phyloP scores from a whole-genome alignment of 169 alveolate species.

The Plasmodium gallinaceum region DNA sequence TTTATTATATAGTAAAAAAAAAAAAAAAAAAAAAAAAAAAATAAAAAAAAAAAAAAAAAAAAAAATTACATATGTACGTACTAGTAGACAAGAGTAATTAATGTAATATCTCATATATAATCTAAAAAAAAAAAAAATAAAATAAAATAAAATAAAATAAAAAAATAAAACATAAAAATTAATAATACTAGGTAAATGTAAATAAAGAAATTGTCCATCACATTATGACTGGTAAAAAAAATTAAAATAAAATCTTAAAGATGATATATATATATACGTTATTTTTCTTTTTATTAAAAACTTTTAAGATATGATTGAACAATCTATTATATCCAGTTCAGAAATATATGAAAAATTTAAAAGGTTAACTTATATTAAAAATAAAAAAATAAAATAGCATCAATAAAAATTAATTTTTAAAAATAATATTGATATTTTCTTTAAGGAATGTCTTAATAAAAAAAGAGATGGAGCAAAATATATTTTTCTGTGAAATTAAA shows the following conservation, averaged over 20 bases:
- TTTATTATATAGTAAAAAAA: constrained; percentile 41
- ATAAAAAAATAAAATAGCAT: background rate
- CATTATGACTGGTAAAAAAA: constrained; percentile 34
- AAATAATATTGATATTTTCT: too few relatives aligned
- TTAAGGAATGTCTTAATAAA: too few relatives aligned
- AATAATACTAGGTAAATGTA: constrained; percentile 24
- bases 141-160: background rate
- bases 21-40: background rate
- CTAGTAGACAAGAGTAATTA: background rate
- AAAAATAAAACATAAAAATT: background rate
- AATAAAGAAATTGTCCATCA: constrained; percentile 43
- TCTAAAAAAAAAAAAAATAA: background rate
- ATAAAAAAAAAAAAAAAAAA: background rate
- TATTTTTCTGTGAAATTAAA: too few relatives aligned
- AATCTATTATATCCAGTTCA: constrained; percentile 15
- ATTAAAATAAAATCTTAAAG: background rate
- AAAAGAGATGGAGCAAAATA: too few relatives aligned
- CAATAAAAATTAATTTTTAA: background rate
- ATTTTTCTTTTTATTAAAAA: background rate
- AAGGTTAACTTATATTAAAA: constrained; percentile 12
- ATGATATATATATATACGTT: background rate
- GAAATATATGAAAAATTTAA: constrained; percentile 27
- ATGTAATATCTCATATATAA: too few relatives aligned
- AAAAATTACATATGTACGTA: background rate
- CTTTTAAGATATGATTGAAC: constrained; percentile 58